phyloP scores from a whole-genome alignment of 176 grass and related monocot genomes.

The Tillandsia leiboldiana region DNA sequence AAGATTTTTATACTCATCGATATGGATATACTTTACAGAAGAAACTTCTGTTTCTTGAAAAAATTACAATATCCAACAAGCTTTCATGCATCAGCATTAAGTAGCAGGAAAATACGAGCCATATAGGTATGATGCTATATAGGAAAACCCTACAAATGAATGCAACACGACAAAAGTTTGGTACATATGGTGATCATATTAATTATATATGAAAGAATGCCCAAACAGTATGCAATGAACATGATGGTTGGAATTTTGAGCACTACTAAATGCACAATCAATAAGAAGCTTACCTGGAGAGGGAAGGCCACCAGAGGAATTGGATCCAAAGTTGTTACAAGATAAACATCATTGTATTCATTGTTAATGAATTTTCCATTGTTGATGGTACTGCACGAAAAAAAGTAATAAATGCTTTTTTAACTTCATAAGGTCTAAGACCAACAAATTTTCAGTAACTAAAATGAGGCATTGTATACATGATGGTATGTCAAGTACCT shows the following conservation, averaged over 20 bases:
- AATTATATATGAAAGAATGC: background rate
- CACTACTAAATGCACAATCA: constrained; percentile 5
- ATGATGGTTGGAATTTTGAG: too few relatives aligned
- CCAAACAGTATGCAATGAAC: too few relatives aligned
- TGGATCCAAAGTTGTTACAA: constrained; percentile 73
- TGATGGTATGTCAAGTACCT: background rate
- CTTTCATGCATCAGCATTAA: too few relatives aligned
- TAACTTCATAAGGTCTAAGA: background rate
- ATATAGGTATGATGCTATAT: too few relatives aligned
- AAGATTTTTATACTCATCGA: constrained; percentile 58
- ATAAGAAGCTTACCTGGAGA: constrained; percentile 54
- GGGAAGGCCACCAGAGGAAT: constrained; percentile 86
- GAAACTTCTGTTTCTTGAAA: constrained; percentile 84
- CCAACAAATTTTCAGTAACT: background rate
- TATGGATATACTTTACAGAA: constrained; percentile 60
- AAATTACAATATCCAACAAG: background rate
- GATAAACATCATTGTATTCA: constrained; percentile 89
- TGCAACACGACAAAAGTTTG: too few relatives aligned
- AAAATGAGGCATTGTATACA: too few relatives aligned
- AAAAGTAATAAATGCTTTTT: constrained; percentile 8
- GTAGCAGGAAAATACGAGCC: too few relatives aligned
- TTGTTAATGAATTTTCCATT: constrained; percentile 69
- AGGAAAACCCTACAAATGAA: too few relatives aligned
- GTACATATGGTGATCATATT: too few relatives aligned
- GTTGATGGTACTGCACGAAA: constrained; percentile 61